phyloP scores from a whole-genome alignment of 352 stramenopile genomes.

The Phytopythium oedochilum region DNA sequence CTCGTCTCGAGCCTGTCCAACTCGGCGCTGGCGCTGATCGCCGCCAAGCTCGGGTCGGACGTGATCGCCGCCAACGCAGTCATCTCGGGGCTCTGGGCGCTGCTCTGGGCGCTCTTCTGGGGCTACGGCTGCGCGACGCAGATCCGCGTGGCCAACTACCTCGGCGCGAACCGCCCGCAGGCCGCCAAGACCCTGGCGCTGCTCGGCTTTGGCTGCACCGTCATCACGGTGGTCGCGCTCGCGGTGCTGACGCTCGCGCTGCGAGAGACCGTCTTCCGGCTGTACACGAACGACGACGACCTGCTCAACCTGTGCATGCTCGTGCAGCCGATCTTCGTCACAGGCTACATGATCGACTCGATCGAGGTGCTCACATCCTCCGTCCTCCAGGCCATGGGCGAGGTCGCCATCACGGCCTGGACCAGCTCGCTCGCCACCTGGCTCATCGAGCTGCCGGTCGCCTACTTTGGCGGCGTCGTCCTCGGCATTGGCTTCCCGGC shows the following conservation, averaged over 20 bases:
- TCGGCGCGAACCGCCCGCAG: conserved; percentile 44
- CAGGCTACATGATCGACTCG: conserved; percentile 24
- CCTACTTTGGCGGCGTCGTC: conserved; percentile 22
- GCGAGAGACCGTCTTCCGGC: conserved; percentile 17
- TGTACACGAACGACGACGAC: conserved; percentile 31
- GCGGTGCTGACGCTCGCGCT: conserved; percentile 25
- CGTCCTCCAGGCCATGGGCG: conserved; percentile 22
- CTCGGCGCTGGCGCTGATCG: conserved; percentile 42
- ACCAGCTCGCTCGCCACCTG: conserved; percentile 24
- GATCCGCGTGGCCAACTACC: conserved; percentile 52
- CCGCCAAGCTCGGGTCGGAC: conserved; percentile 44
- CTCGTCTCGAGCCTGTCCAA: conserved; percentile 45
- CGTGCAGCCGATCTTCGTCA: conserved; percentile 25
- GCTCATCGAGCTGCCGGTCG: conserved; percentile 27
- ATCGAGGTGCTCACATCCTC: conserved; percentile 22
- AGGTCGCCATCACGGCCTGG: conserved; percentile 20
- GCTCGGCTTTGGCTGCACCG: conserved; percentile 42
- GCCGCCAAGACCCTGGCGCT: conserved; percentile 38
- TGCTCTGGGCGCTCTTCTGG: conserved; percentile 60
- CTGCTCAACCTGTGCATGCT: conserved; percentile 20
- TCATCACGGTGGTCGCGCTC: conserved; percentile 27
- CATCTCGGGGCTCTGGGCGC: conserved; percentile 38
- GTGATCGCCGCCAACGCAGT: conserved; percentile 52
- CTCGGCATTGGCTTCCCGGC: conserved; percentile 20
- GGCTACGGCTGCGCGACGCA: conserved; percentile 61